phyloP scores from a whole-genome alignment of 2,329 filamentous ascomycete species.

The Emergomyces orientalis region DNA sequence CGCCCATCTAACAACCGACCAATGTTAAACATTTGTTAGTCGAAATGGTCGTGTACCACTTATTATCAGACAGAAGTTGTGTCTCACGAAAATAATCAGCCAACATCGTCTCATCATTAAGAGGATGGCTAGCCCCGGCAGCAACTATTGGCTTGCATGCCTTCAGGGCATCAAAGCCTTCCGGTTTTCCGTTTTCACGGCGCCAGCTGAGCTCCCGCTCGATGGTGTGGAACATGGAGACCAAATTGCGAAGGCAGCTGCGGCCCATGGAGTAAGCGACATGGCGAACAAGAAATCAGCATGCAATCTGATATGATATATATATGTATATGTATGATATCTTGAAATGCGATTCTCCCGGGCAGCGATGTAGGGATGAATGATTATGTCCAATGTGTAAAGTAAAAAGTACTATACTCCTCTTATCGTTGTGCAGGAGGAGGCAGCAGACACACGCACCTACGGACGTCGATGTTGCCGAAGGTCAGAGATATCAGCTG shows the following conservation, averaged over 20 bases:
- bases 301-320: not conserved
- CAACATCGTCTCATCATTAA: slow-evolving; percentile 72
- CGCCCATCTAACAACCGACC: slow-evolving; percentile 49
- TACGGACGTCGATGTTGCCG: slow-evolving; percentile 82
- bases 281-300: not conserved
- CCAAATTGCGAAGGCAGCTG: slow-evolving; percentile 77
- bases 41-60: not conserved
- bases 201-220: slow-evolving; percentile 85
- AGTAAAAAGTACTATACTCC: not conserved
- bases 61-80: slow-evolving; percentile 11
- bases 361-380: not conserved
- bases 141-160: slow-evolving; percentile 73
- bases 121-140: slow-evolving; percentile 72
- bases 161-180: slow-evolving; percentile 65
- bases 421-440: not conserved
- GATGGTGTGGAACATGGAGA: slow-evolving; percentile 84
- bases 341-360: not conserved
- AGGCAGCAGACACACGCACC: slow-evolving; percentile 39
- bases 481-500: slow-evolving; percentile 82
- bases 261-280: not conserved
- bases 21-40: not conserved
- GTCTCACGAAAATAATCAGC: slow-evolving; percentile 77
- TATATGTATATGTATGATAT: slow-evolving; percentile 2
- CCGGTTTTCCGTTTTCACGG: slow-evolving; percentile 53
- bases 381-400: not conserved